phyloP scores from a whole-genome alignment of 2,329 filamentous ascomycete species.

The Penicillium crustosum region DNA sequence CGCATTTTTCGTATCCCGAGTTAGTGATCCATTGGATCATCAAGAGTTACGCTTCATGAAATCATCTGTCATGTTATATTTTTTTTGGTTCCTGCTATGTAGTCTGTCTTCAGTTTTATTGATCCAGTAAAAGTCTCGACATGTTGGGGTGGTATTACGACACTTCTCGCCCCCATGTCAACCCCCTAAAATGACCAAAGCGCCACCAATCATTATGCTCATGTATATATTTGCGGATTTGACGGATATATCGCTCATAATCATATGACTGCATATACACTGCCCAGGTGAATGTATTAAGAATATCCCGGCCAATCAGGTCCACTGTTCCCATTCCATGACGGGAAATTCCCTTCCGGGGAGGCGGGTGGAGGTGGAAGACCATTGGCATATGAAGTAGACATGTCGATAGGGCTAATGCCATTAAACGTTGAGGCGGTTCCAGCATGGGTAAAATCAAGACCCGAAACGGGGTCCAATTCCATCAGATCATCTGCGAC shows the following conservation, averaged over 20 bases:
- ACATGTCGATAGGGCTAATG: not conserved
- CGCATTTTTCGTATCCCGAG: constrained; percentile 29
- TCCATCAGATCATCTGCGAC: constrained; percentile 47
- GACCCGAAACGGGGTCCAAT: constrained; percentile 39
- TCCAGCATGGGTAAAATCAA: constrained; percentile 35
- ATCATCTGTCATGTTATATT: constrained; percentile 26
- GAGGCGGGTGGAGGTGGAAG: not conserved
- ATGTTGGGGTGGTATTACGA: too few species aligned
- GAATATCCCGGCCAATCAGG: constrained; percentile 13
- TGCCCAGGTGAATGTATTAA: not conserved
- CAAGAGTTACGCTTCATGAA: constrained; percentile 42
- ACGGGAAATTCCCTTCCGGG: not conserved
- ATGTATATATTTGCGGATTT: not conserved
- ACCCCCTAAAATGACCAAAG: not conserved
- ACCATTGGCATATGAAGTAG: not conserved
- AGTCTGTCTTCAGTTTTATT: not conserved
- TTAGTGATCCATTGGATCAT: constrained; percentile 27
- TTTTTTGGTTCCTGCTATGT: not conserved
- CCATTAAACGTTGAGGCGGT: constrained; percentile 3
- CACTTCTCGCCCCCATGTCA: too few species aligned
- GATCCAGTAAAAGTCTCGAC: not conserved
- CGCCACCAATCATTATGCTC: not conserved
- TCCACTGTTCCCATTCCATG: constrained; percentile 12
- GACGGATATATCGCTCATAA: not conserved
- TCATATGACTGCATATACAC: not conserved